These are phyloP conservation scores for Heritiera fomes DNA, from an alignment of 345 rosid genomes.

Conservation along the genomic window DNA sequence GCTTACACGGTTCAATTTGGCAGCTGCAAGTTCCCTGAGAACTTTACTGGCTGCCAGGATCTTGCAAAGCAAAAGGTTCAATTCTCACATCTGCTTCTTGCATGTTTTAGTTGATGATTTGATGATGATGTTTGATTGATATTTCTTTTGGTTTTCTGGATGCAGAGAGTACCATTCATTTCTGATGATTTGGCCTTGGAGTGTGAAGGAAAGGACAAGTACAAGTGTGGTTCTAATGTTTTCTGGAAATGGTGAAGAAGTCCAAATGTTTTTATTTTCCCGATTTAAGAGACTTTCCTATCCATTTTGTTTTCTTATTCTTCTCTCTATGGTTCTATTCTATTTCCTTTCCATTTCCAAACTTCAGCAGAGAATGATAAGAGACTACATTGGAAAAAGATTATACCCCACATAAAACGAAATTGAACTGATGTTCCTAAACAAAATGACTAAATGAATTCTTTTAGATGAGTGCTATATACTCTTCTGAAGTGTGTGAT, in stretches of 20 bases:
- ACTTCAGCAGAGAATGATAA: not conserved
- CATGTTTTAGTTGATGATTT: not conserved
- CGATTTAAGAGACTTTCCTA: conserved; percentile 16
- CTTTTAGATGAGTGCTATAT: too few species aligned
- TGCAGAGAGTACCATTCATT: conserved; percentile 94
- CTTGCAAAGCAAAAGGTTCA: conserved; percentile 95
- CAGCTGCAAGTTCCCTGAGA: conserved; percentile 94
- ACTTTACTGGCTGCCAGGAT: conserved; percentile 98
- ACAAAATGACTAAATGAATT: too few species aligned
- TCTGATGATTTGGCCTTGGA: conserved; percentile 81
- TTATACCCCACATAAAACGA: too few species aligned
- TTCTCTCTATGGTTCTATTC: not conserved
- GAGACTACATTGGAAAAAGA: not conserved
- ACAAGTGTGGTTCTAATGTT: conserved; percentile 96
- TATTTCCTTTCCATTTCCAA: not conserved
- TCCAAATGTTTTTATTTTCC: conserved; percentile 22
- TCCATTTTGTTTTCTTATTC: conserved; percentile 7
- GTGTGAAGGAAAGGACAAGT: conserved; percentile 95
- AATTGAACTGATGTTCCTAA: too few species aligned
- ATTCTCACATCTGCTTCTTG: not conserved
- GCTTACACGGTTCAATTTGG: conserved; percentile 95
- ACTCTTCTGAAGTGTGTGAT: too few species aligned
- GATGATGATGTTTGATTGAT: conserved; percentile 7
- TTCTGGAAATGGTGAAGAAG: conserved; percentile 99
- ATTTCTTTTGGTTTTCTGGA: not conserved